phyloP scores from a whole-genome alignment of 768 basidiomycete genomes.

The Amanita exitialis region DNA sequence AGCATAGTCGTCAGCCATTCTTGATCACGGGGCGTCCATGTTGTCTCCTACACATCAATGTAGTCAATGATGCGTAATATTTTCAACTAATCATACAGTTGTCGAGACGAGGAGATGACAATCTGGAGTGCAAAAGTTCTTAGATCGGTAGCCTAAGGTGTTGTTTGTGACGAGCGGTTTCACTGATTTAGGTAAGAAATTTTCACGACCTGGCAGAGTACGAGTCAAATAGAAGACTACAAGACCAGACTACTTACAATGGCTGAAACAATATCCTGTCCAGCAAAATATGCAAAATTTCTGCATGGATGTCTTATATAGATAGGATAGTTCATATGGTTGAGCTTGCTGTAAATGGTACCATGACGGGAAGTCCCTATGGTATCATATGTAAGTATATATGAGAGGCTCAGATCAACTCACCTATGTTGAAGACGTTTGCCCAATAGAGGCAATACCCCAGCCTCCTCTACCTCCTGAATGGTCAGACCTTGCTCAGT shows the following conservation, averaged over 20 bases:
- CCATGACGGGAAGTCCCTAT: slow-evolving; percentile 13
- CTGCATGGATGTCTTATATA: background rate
- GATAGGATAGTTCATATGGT: slow-evolving; percentile 7
- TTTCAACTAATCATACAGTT: background rate
- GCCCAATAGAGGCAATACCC: slow-evolving; percentile 26
- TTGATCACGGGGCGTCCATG: slow-evolving; percentile 29
- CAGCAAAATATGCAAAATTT: slow-evolving; percentile 16
- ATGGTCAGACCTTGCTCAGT: slow-evolving; percentile 25
- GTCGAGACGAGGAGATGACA: background rate
- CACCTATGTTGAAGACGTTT: background rate
- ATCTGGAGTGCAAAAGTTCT: background rate
- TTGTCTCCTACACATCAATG: background rate
- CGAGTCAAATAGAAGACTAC: background rate
- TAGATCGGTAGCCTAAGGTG: background rate
- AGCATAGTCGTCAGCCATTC: slow-evolving; percentile 29
- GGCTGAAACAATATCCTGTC: slow-evolving; percentile 37
- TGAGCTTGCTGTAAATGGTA: background rate
- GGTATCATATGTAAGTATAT: background rate
- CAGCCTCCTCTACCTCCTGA: slow-evolving; percentile 37
- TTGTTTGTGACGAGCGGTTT: background rate
- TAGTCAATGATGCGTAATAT: background rate
- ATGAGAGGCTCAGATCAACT: background rate
- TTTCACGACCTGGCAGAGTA: slow-evolving; percentile 4
- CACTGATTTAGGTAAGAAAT: slow-evolving; percentile 17
- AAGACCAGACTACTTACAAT: slow-evolving; percentile 24